Evolutionary conservation across 352 stramenopile species (phyloP).

Genomic region (Phytophthora pseudosyringae): DNA sequence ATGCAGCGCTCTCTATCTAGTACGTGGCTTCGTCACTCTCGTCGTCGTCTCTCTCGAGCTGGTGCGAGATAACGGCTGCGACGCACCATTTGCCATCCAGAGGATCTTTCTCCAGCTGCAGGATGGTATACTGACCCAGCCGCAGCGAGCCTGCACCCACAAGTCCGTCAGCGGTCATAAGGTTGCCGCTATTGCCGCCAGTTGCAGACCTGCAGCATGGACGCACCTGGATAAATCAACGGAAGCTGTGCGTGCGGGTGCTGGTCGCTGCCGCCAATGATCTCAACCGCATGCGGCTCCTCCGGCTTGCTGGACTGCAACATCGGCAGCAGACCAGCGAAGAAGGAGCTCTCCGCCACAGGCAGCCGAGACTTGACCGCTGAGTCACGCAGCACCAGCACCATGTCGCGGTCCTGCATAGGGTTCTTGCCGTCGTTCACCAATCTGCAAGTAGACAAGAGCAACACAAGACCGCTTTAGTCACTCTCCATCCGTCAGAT

Average conservation of each 20-base stretch:
- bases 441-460: constrained; percentile 35
- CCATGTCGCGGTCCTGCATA: constrained; percentile 52
- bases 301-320: constrained; percentile 35
- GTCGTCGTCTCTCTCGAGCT: constrained; percentile 41
- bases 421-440: constrained; percentile 66
- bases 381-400: constrained; percentile 72
- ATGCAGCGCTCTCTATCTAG: constrained; percentile 3
- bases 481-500: neutral
- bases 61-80: constrained; percentile 49
- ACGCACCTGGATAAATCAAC: constrained; percentile 69
- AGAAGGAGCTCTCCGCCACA: constrained; percentile 42
- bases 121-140: constrained; percentile 75
- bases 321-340: constrained; percentile 44
- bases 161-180: constrained; percentile 13
- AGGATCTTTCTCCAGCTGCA: constrained; percentile 63
- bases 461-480: constrained; percentile 5
- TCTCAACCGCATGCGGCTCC: constrained; percentile 46
- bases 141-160: constrained; percentile 59
- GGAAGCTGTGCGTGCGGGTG: constrained; percentile 47
- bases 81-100: constrained; percentile 62
- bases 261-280: constrained; percentile 64
- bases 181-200: neutral
- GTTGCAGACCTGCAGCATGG: neutral
- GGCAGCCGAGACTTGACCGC: constrained; percentile 49
- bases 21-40: constrained; percentile 14